Evolutionary conservation across 1,284 basidiomycete genomes (phyloP).

Genomic region (Chiua sp.): DNA sequence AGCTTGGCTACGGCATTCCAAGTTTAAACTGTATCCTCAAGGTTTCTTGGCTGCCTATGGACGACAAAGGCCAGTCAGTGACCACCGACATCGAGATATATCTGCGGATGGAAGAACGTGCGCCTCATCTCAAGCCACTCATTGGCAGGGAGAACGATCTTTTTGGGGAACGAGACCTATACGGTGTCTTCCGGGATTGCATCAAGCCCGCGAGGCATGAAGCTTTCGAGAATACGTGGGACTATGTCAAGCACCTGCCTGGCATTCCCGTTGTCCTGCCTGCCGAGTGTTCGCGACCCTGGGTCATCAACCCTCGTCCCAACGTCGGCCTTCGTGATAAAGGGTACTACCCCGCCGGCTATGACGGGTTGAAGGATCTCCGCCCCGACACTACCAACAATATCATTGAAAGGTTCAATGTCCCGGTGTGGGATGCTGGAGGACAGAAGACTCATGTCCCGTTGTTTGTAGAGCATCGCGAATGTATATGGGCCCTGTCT

Average conservation of each 20-base stretch:
- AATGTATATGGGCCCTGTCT: no score
- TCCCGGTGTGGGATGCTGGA: no score
- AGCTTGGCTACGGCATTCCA: no score
- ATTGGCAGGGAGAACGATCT: not conserved
- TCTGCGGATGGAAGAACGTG: no score
- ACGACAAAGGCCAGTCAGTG: not conserved
- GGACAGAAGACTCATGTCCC: no score
- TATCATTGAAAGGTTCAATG: no score
- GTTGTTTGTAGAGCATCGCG: no score
- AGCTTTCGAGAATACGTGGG: not conserved
- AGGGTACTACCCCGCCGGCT: no score
- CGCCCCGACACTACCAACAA: no score
- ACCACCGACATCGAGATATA: not conserved
- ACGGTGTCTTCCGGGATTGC: not conserved
- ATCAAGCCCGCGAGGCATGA: not conserved
- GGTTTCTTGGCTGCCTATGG: not conserved
- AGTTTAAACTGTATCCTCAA: not conserved
- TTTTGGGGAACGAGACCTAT: not conserved
- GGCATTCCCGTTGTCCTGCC: not conserved
- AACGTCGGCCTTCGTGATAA: no score
- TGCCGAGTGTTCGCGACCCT: not conserved
- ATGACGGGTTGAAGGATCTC: no score
- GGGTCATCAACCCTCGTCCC: not conserved
- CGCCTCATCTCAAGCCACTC: not conserved
- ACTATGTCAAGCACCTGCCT: not conserved